These are phyloP conservation scores for Parathielavia appendiculata DNA, from an alignment of 495 filamentous ascomycete genomes.

Conservation along the genomic window DNA sequence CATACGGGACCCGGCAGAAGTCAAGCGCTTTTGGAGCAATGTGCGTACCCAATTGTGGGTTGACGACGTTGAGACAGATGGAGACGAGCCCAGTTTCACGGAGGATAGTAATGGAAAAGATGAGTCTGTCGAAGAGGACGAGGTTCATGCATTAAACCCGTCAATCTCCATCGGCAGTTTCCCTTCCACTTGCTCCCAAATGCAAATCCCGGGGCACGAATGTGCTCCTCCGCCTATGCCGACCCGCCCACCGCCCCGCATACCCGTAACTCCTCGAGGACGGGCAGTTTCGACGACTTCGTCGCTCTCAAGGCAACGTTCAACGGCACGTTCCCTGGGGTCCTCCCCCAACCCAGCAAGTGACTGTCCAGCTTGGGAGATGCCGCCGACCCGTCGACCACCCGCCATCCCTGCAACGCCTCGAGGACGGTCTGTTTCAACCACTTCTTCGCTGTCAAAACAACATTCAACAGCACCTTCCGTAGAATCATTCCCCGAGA, in stretches of 20 bases:
- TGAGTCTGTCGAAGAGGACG: neutral
- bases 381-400: neutral
- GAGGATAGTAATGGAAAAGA: neutral
- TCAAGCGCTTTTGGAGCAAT: slow-evolving; percentile 18
- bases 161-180: neutral
- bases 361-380: too few species aligned
- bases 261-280: neutral
- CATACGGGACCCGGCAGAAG: slow-evolving; percentile 3
- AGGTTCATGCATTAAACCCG: neutral
- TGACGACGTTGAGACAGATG: slow-evolving; percentile 20
- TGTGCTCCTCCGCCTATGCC: neutral
- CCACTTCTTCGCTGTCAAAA: neutral
- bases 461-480: neutral
- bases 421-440: neutral
- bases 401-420: neutral
- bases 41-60: slow-evolving; percentile 22
- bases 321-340: neutral
- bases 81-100: neutral
- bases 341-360: neutral
- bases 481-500: neutral
- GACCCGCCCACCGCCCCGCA: neutral
- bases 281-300: neutral
- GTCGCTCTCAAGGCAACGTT: neutral
- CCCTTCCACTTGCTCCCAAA: too few species aligned
- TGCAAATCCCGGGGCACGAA: neutral